A percentile compares a stretch with the other conserved stretches of the same genome.
Conservation (phyloP, 441 rosid species). For the Pelargonium fulgidum region DNA sequence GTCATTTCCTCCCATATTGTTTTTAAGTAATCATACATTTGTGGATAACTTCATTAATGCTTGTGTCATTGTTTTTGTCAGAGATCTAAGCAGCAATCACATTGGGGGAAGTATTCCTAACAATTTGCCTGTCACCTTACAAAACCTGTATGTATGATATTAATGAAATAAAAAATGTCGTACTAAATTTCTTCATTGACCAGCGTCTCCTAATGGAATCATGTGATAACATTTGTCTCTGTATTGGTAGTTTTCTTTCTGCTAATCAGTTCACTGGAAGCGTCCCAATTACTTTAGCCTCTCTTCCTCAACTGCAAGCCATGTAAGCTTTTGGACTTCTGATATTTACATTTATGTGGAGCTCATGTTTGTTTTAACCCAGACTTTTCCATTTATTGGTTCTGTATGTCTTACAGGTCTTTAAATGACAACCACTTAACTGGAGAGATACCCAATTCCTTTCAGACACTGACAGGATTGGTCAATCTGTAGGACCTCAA, state of each 20-base stretch:
- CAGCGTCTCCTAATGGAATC: not conserved
- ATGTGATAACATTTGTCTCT: constrained; percentile 11
- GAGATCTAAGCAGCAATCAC: constrained; percentile 84
- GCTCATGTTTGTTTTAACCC: not conserved
- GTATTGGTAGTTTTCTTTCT: constrained; percentile 47
- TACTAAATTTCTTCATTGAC: not conserved
- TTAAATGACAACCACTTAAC: constrained; percentile 54
- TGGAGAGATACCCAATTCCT: constrained; percentile 71
- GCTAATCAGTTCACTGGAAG: constrained; percentile 53
- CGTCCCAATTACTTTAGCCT: constrained; percentile 44
- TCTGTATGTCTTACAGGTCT: constrained; percentile 38
- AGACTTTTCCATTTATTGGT: not conserved
- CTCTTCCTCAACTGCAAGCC: constrained; percentile 36
- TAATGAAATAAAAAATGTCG: not conserved
- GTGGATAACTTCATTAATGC: constrained; percentile 14
- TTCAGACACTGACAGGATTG: constrained; percentile 50
- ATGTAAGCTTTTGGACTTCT: constrained; percentile 29
- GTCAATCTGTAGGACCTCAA: constrained; percentile 43
- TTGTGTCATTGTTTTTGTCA: constrained; percentile 29
- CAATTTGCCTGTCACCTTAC: constrained; percentile 65
- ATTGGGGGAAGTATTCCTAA: constrained; percentile 89
- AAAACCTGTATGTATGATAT: constrained; percentile 47
- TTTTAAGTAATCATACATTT: not conserved
- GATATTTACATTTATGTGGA: not conserved
- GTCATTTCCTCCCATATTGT: not conserved